Base-by-base conservation (phyloP, 192 early-diverging fungal species). In the Cetraspora pellucida region DNA sequence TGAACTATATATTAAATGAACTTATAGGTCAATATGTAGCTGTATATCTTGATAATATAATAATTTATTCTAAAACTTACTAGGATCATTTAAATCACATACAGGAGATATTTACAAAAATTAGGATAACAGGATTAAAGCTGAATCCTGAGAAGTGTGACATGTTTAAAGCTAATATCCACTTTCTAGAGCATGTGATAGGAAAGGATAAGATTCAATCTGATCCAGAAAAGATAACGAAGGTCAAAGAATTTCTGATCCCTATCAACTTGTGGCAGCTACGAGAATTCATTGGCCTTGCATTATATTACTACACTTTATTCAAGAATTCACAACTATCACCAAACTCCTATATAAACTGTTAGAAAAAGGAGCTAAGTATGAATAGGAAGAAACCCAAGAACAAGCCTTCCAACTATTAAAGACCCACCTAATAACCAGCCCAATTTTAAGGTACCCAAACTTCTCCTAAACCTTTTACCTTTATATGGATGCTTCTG, bases 31-130 rank as follows among this genome's bases (percentile, higher is more conserved):
- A 79, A 47, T 58, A n/a, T 0, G 74, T 77, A 60, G n/a, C 81
- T 2, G 82, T 85, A 0, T 87, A 86, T 60, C 27, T 87, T 0
- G 85, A 87, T 72, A 78, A 87, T 59, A 77, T 87, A 25, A 71
- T 82, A 16, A 78, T 85, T 16, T 87, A 76, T 50, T 77, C 67
- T 16, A 1, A 54, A 14, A 64, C 59, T 2, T 82, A 78, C 28
- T 77, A 86, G 25, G 76, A 84, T 7, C 82, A 83, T 60, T 3
- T 86, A 0, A 13, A 78, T 45, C 77, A 84, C n/a, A 37, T 80
- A 0, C 0, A 2, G 1, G 1, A 2, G 0, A 68, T 80, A 6
- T 50, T 80, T 5, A 25, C 11, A 0, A 61, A 17, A 17, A 13
- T 61, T 1, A 23, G 10, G n/a, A 5, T 37, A 6, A 7, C 37